A percentile compares a stretch with the other conserved stretches of the same genome.
Evolutionary conservation across 305 asterid genomes (phyloP).

Genomic region (Fraxinus floribunda): DNA sequence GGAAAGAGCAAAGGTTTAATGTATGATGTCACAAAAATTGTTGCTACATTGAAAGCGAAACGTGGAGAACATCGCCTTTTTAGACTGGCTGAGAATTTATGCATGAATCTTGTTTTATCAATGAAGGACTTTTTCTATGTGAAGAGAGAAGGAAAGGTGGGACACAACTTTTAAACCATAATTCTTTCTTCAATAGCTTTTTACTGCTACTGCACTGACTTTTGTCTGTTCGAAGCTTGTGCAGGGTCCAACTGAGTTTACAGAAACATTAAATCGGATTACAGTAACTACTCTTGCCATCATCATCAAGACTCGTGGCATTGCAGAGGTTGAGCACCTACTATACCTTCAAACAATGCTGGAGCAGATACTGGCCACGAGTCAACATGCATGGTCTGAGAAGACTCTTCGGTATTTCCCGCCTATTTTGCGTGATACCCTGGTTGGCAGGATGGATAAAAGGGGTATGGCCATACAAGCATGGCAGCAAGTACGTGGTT

Average conservation of each 20-base stretch:
- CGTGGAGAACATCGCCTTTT: slow-evolving; percentile 97
- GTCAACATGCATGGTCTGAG: slow-evolving; percentile 99
- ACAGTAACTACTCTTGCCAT: slow-evolving; percentile 82
- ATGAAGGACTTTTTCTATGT: slow-evolving; percentile 87
- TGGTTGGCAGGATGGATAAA: slow-evolving; percentile 78
- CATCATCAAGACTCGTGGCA: slow-evolving; percentile 93
- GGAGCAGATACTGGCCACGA: slow-evolving; percentile 87
- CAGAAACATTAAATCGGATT: slow-evolving; percentile 90
- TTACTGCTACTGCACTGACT: slow-evolving; percentile 19
- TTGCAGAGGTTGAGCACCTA: slow-evolving; percentile 90
- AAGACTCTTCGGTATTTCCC: slow-evolving; percentile 92
- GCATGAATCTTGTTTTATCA: slow-evolving; percentile 90
- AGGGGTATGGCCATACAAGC: slow-evolving; percentile 84
- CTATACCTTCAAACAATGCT: slow-evolving; percentile 87
- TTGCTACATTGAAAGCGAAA: slow-evolving; percentile 81
- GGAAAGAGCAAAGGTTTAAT: slow-evolving; percentile 91
- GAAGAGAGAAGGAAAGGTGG: slow-evolving; percentile 96
- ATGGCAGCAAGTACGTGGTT: slow-evolving; percentile 82
- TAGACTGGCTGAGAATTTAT: slow-evolving; percentile 90
- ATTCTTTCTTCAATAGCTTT: slow-evolving; percentile 23
- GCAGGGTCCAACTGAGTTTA: slow-evolving; percentile 97
- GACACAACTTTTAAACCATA: slow-evolving; percentile 21
- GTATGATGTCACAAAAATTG: slow-evolving; percentile 89
- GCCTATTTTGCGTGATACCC: slow-evolving; percentile 74
- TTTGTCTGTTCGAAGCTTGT: slow-evolving; percentile 31